phyloP scores from a whole-genome alignment of 768 basidiomycete species.

The Krasilnikovozyma curviuscula region DNA sequence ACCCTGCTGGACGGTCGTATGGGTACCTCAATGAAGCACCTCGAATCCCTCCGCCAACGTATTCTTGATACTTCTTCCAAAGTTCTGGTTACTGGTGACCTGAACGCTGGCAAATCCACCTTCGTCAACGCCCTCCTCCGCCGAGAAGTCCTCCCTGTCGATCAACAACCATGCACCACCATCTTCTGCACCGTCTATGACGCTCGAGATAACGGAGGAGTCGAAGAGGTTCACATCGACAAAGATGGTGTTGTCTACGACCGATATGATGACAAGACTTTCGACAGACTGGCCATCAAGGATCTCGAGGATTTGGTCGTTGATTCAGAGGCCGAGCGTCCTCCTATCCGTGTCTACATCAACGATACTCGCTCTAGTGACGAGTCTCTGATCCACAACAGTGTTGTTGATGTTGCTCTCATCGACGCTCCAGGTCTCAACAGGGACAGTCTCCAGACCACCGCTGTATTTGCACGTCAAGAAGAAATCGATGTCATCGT shows the following conservation, averaged over 20 bases:
- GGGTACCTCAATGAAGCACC: conserved; percentile 48
- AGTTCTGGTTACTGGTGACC: conserved; percentile 90
- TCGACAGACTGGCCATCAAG: conserved; percentile 41
- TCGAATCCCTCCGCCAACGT: conserved; percentile 65
- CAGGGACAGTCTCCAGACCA: conserved; percentile 83
- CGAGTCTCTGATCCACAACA: conserved; percentile 78
- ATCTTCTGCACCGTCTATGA: conserved; percentile 94
- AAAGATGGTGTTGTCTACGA: conserved; percentile 50
- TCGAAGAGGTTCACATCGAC: conserved; percentile 70
- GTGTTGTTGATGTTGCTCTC: conserved; percentile 89
- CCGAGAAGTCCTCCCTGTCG: conserved; percentile 81
- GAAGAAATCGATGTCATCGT: conserved; percentile 97
- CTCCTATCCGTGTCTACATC: conserved; percentile 73
- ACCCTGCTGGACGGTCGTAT: conserved; percentile 78
- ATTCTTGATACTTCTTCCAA: conserved; percentile 83
- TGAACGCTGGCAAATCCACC: conserved; percentile 96
- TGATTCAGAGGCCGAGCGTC: conserved; percentile 45
- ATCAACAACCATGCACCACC: conserved; percentile 94
- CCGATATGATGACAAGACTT: conserved; percentile 54
- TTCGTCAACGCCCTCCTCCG: conserved; percentile 89
- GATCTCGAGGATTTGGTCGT: conserved; percentile 63
- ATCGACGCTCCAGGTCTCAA: conserved; percentile 98
- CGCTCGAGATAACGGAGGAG: conserved; percentile 54
- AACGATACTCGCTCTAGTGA: conserved; percentile 56
- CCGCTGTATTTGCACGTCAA: conserved; percentile 82